phyloP scores from a whole-genome alignment of 2,329 filamentous ascomycete species.

The Diaporthe caulivora region DNA sequence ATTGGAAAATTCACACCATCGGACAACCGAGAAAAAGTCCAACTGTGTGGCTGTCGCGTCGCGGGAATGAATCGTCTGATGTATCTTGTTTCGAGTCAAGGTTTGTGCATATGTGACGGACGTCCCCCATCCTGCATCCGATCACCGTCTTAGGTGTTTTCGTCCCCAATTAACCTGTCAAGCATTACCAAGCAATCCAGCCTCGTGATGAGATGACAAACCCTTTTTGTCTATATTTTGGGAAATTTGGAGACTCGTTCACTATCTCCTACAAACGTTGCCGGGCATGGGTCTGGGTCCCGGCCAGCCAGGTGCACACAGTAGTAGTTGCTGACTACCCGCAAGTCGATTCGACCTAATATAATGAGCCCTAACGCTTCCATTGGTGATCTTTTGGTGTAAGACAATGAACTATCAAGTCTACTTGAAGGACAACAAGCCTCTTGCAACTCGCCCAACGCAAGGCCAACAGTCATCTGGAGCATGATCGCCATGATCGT shows the following conservation, averaged over 20 bases:
- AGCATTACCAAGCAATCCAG: slow-evolving; percentile 9
- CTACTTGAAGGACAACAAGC: no score
- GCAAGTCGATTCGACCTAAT: no score
- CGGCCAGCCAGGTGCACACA: not conserved
- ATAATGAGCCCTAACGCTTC: no score
- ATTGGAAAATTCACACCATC: not conserved
- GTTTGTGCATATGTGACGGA: not conserved
- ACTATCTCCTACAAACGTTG: not conserved
- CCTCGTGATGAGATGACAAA: not conserved
- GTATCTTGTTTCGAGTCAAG: not conserved
- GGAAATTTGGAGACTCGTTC: not conserved
- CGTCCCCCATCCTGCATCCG: slow-evolving; percentile 22
- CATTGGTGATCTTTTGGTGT: no score
- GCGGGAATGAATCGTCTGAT: slow-evolving; percentile 25
- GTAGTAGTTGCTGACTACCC: no score
- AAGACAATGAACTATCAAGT: no score
- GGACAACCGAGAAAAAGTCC: slow-evolving; percentile 20
- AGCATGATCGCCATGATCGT: no score
- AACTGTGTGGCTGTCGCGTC: slow-evolving; percentile 10
- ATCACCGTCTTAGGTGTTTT: slow-evolving; percentile 1
- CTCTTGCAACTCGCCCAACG: no score
- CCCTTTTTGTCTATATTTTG: not conserved
- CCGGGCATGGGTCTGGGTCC: not conserved
- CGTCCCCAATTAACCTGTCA: not conserved
- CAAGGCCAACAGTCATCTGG: no score